phyloP scores from a whole-genome alignment of 2,329 filamentous ascomycete genomes.

The Aspergillus calidoustus region DNA sequence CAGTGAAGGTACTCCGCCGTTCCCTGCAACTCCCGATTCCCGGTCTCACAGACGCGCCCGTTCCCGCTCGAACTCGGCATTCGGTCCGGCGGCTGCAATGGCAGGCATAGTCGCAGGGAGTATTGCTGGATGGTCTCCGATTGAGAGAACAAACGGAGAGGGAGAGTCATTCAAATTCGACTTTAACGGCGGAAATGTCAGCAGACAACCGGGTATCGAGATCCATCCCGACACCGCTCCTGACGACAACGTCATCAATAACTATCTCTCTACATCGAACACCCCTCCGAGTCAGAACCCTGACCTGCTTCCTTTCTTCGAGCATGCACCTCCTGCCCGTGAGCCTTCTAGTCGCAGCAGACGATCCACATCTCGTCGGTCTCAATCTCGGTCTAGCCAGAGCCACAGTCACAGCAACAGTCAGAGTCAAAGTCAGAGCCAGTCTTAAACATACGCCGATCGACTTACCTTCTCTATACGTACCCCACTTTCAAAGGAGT shows the following conservation, averaged over 20 bases:
- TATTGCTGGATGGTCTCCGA: slow-evolving; percentile 67
- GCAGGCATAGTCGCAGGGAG: slow-evolving; percentile 69
- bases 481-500: not conserved
- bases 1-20: slow-evolving; percentile 37
- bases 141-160: slow-evolving; percentile 52
- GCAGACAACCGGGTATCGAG: slow-evolving; percentile 50
- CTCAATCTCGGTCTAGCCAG: slow-evolving; percentile 37
- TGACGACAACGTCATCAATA: slow-evolving; percentile 50
- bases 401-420: slow-evolving; percentile 25
- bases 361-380: slow-evolving; percentile 42
- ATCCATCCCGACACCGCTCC: slow-evolving; percentile 52
- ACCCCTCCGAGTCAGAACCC: slow-evolving; percentile 54
- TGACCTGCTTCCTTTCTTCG: slow-evolving; percentile 49
- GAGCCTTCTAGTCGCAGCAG: slow-evolving; percentile 40
- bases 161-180: slow-evolving; percentile 44
- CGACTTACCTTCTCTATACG: not conserved
- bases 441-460: not conserved
- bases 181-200: slow-evolving; percentile 42
- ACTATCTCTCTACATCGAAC: slow-evolving; percentile 39
- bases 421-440: not conserved
- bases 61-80: slow-evolving; percentile 62
- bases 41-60: slow-evolving; percentile 54
- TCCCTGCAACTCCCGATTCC: slow-evolving; percentile 60
- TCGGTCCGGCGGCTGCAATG: slow-evolving; percentile 67
- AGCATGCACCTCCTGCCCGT: slow-evolving; percentile 43